A percentile compares a stretch with the other conserved stretches of the same genome.
Evolutionary conservation across 805 yeast genomes (phyloP).

Genomic region (Yamadazyma endophytica): DNA sequence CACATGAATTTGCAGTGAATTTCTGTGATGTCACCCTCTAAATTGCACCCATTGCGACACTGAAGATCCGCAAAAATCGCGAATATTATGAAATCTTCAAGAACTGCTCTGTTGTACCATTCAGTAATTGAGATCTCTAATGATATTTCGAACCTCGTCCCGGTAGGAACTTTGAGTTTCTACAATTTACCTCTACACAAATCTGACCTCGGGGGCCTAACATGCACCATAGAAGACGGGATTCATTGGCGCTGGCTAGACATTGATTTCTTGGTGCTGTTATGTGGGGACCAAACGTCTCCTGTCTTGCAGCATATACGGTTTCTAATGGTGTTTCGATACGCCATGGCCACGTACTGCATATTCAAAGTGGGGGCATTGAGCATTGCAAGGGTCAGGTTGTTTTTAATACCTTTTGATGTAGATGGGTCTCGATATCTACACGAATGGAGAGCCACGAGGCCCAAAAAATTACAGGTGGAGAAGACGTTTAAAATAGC

Average conservation of each 20-base stretch:
- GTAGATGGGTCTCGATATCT: conserved; percentile 27
- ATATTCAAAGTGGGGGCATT: conserved; percentile 11
- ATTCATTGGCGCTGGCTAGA: conserved; percentile 67
- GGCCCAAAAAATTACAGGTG: conserved; percentile 26
- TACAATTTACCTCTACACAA: conserved; percentile 38
- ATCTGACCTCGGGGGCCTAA: conserved; percentile 27
- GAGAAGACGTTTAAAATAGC: conserved; percentile 21
- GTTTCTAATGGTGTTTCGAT: conserved; percentile 40
- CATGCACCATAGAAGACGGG: conserved; percentile 15
- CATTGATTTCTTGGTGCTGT: conserved; percentile 29
- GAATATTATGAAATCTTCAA: too few species aligned
- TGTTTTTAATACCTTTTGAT: conserved; percentile 49
- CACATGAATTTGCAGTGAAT: too few species aligned
- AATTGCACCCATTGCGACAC: too few species aligned
- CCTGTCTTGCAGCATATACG: conserved; percentile 33
- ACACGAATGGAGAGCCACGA: conserved; percentile 27
- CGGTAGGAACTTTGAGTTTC: conserved; percentile 48
- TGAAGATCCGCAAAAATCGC: too few species aligned
- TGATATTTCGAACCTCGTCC: conserved; percentile 33
- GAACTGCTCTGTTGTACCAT: conserved; percentile 3
- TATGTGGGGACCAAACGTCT: conserved; percentile 15
- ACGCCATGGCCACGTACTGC: conserved; percentile 43
- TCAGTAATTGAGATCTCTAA: conserved; percentile 28
- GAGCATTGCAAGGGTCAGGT: conserved; percentile 30
- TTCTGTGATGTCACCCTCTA: too few species aligned